Percentiles rank a stretch among this genome's conserved stretches.
Conservation (phyloP, 495 filamentous ascomycete genomes). For the Opeltia flavorubescens region DNA sequence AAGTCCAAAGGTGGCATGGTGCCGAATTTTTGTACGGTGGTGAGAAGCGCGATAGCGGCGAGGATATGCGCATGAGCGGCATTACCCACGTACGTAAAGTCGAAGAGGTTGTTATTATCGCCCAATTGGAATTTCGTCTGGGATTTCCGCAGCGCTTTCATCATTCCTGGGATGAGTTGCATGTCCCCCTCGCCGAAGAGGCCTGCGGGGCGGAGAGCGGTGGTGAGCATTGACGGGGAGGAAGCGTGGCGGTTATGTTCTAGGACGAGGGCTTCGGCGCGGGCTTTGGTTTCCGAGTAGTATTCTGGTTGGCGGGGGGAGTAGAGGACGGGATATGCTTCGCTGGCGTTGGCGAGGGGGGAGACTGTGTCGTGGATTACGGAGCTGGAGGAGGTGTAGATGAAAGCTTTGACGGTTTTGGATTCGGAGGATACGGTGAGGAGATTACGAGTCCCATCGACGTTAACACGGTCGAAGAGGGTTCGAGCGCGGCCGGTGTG, state of each 20-base stretch:
- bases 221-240: slow-evolving; percentile 48
- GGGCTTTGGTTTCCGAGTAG: slow-evolving; percentile 83
- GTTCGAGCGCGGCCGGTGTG: slow-evolving; percentile 32
- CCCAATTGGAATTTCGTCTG: slow-evolving; percentile 76
- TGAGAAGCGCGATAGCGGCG: slow-evolving; percentile 54
- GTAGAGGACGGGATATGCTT: slow-evolving; percentile 67
- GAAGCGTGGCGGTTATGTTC: slow-evolving; percentile 63
- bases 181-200: slow-evolving; percentile 86
- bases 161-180: slow-evolving; percentile 46
- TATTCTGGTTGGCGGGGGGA: slow-evolving; percentile 65
- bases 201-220: slow-evolving; percentile 71
- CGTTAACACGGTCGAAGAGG: slow-evolving; percentile 75
- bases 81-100: slow-evolving; percentile 43
- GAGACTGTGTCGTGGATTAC: slow-evolving; percentile 68
- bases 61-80: slow-evolving; percentile 35
- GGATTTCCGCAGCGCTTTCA: slow-evolving; percentile 47
- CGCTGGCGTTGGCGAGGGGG: slow-evolving; percentile 80
- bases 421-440: slow-evolving; percentile 60
- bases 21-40: slow-evolving; percentile 25
- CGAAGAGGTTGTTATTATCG: slow-evolving; percentile 64
- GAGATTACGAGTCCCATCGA: slow-evolving; percentile 71
- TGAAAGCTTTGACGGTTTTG: slow-evolving; percentile 71
- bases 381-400: slow-evolving; percentile 87
- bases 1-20: slow-evolving; percentile 48
- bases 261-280: slow-evolving; percentile 74